These are phyloP conservation scores for Cyberlindnera samutprakarnensis DNA, from an alignment of 805 yeast genomes.

Conservation along the genomic window DNA sequence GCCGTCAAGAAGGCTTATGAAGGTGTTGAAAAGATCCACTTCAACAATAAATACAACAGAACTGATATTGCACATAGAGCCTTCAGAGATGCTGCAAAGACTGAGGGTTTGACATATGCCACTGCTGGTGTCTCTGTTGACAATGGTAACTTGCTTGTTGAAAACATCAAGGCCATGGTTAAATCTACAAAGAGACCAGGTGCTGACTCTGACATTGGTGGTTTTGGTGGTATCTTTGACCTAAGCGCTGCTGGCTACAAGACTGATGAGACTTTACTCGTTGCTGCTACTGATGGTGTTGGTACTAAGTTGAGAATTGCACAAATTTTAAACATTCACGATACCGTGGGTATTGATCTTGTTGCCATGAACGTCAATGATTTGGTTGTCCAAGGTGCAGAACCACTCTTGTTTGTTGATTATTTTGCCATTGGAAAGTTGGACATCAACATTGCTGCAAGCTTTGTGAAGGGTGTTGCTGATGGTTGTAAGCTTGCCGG, in stretches of 20 bases:
- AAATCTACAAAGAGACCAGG: slow-evolving; percentile 92
- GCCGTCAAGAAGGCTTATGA: slow-evolving; percentile 82
- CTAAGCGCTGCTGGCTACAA: slow-evolving; percentile 78
- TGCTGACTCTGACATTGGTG: slow-evolving; percentile 97
- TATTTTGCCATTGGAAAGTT: slow-evolving; percentile 94
- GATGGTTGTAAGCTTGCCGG: slow-evolving; percentile 93
- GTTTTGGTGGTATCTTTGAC: slow-evolving; percentile 96
- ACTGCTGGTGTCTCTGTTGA: slow-evolving; percentile 98
- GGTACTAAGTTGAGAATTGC: slow-evolving; percentile 96
- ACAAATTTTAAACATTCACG: slow-evolving; percentile 78
- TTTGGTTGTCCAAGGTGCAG: slow-evolving; percentile 97
- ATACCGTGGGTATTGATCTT: slow-evolving; percentile 97
- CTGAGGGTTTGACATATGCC: slow-evolving; percentile 68
- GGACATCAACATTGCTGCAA: slow-evolving; percentile 76
- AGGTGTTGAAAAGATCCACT: slow-evolving; percentile 73
- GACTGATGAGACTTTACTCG: slow-evolving; percentile 63
- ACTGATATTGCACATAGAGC: slow-evolving; percentile 96
- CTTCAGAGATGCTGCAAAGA: slow-evolving; percentile 45
- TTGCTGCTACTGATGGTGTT: slow-evolving; percentile 98
- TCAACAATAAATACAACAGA: slow-evolving; percentile 75
- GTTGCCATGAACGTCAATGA: slow-evolving; percentile 99
- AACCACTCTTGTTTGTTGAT: slow-evolving; percentile 90
- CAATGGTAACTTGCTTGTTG: slow-evolving; percentile 85
- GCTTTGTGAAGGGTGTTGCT: slow-evolving; percentile 92
- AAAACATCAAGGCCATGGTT: slow-evolving; percentile 83